These are phyloP conservation scores for Syncephalis plumigaleata DNA, from an alignment of 371 early-diverging fungal species.

Conservation along the genomic window DNA sequence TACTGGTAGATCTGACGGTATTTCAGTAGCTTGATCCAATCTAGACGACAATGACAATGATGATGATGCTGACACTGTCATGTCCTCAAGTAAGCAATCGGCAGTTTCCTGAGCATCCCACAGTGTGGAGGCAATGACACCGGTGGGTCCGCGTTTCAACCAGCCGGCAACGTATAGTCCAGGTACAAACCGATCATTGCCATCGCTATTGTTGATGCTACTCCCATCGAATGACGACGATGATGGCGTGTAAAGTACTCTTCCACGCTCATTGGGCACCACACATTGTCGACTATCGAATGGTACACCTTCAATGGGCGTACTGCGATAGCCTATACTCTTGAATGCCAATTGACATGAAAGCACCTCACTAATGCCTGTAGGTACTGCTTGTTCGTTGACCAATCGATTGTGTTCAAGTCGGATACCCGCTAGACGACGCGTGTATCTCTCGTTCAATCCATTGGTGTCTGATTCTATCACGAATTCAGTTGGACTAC, in stretches of 20 bases:
- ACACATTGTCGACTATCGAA: constrained; percentile 49
- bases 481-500: constrained; percentile 41
- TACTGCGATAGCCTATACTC: constrained; percentile 77
- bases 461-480: constrained; percentile 1
- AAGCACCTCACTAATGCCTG: constrained; percentile 25
- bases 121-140: constrained; percentile 94
- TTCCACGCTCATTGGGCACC: constrained; percentile 64
- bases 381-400: neutral
- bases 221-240: neutral
- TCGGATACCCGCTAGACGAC: constrained; percentile 2
- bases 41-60: no score
- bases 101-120: constrained; percentile 84
- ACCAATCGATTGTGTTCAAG: no score
- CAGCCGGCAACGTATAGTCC: constrained; percentile 83
- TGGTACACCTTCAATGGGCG: constrained; percentile 51
- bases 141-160: constrained; percentile 87
- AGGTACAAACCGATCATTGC: constrained; percentile 16
- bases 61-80: constrained; percentile 15
- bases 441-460: neutral
- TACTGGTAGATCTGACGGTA: neutral
- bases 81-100: constrained; percentile 22
- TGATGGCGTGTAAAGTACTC: constrained; percentile 27
- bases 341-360: constrained; percentile 30
- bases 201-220: neutral
- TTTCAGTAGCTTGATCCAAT: constrained; percentile 9